Evolutionary conservation across 441 rosid genomes (phyloP), one percentile per base, ranked within the genome.

Genomic region (Erodium texanum): DNA sequence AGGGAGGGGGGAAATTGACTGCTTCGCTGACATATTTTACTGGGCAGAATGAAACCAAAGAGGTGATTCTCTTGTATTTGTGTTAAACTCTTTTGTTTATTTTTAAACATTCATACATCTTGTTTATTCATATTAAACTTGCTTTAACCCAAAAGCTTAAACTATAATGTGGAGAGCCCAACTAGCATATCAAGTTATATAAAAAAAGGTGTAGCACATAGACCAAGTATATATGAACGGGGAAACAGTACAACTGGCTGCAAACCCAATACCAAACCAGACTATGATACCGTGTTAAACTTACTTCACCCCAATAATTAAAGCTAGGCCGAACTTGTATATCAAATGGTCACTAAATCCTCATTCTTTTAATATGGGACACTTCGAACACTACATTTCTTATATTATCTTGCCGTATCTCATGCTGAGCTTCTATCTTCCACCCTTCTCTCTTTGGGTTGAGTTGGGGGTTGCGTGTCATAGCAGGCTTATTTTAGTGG

Each of bases 1-100:
- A 66, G 58, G 99, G 99, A 75, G 27, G 71, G 68, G 99, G 94
- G 77, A 84, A 86, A 68, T 32, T 94, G 64, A 76, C 78, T 16
- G 94, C 97, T 79, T 80, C 97, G 71, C 82, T 94, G 74, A 84
- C 85, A 62, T 91, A 88, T 77, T 84, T 77, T 75, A 79, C 75
- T 70, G 87, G 82, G 71, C 74, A 77, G 68, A 74, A 72, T 66
- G 87, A 77, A 70, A 72, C 74, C 67, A 89, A 81, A 81, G 82
- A 91, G 92, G 99, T 86, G 80, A 62, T 70, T 68, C 29, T 76
- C 68, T 20, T 58, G 5, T 24, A 8, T 20, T 58, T 58, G 10
- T 58, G 63, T 23, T 58, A 10, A 20, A 10, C 8, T 58, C 27
- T 58, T 5, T 58, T 58, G 63, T 20, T 41, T 29, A 68, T 66